These are phyloP conservation scores for Macrophomina tecta DNA, from an alignment of 2,329 filamentous ascomycete genomes.

Conservation along the genomic window DNA sequence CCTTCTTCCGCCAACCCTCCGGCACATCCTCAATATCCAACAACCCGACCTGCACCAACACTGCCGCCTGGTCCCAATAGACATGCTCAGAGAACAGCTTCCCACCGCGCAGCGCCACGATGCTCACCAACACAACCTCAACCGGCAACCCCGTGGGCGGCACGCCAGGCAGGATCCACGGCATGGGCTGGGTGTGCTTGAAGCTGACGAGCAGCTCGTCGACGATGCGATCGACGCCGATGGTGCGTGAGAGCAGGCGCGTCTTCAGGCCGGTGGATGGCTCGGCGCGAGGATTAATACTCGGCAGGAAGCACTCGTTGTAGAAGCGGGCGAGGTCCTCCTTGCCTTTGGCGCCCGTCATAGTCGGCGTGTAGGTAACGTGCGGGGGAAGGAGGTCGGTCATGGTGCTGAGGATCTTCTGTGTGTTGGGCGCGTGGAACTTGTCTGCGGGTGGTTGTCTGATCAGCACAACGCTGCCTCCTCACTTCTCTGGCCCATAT, in stretches of 20 bases:
- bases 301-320: constrained; percentile 60
- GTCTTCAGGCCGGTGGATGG: constrained; percentile 54
- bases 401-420: constrained; percentile 48
- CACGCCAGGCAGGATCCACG: constrained; percentile 66
- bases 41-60: constrained; percentile 64
- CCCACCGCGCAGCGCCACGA: constrained; percentile 61
- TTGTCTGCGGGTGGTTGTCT: constrained; percentile 37
- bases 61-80: constrained; percentile 68
- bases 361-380: constrained; percentile 52
- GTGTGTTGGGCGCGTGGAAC: constrained; percentile 43
- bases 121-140: constrained; percentile 62
- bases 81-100: constrained; percentile 63
- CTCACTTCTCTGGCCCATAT: background rate
- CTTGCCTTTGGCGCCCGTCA: constrained; percentile 53
- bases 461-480: background rate
- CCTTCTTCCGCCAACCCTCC: constrained; percentile 49
- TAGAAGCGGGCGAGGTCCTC: constrained; percentile 60
- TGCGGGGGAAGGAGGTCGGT: constrained; percentile 43
- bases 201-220: constrained; percentile 65
- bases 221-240: constrained; percentile 64
- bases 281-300: constrained; percentile 38
- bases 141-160: constrained; percentile 62
- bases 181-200: constrained; percentile 61
- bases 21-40: constrained; percentile 61
- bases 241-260: constrained; percentile 63